These are phyloP conservation scores for Fusarium sp. DNA, from an alignment of 2,329 filamentous ascomycete genomes.

Conservation along the genomic window DNA sequence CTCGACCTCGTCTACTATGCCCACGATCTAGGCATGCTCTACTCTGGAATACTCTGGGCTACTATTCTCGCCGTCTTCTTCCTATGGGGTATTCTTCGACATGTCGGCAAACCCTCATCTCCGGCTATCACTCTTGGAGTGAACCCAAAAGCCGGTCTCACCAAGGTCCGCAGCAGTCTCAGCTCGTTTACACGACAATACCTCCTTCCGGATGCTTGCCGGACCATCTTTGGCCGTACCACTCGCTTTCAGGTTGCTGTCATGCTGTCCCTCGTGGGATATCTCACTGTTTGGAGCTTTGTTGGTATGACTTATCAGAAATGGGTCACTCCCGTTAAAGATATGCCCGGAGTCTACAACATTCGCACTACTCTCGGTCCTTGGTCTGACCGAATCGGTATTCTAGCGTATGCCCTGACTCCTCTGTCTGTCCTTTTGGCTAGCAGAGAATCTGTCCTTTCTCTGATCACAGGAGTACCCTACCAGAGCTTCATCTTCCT, in stretches of 20 bases:
- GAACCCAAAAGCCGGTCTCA: conserved; percentile 41
- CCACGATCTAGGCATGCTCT: conserved; percentile 64
- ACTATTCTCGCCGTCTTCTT: conserved; percentile 58
- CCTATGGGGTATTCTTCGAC: conserved; percentile 53
- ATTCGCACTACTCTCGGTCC: conserved; percentile 74
- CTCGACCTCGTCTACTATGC: conserved; percentile 63
- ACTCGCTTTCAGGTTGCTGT: conserved; percentile 76
- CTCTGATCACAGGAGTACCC: conserved; percentile 76
- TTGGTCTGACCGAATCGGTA: conserved; percentile 76
- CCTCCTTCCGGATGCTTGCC: conserved; percentile 70
- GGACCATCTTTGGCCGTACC: conserved; percentile 72
- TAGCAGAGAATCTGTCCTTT: conserved; percentile 77
- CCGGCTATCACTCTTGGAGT: conserved; percentile 26
- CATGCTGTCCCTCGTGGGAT: conserved; percentile 67
- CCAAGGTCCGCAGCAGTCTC: conserved; percentile 52
- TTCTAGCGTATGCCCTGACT: conserved; percentile 79
- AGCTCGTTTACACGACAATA: conserved; percentile 59
- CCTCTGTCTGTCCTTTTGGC: conserved; percentile 75
- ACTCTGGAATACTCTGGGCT: conserved; percentile 63
- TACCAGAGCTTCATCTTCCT: conserved; percentile 84
- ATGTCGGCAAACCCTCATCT: conserved; percentile 45
- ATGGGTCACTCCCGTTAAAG: conserved; percentile 77
- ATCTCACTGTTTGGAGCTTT: conserved; percentile 76
- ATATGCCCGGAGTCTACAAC: conserved; percentile 66
- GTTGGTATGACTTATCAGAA: conserved; percentile 74